Conservation (phyloP, 495 filamentous ascomycete genomes). For the Penicillium pulvis region DNA sequence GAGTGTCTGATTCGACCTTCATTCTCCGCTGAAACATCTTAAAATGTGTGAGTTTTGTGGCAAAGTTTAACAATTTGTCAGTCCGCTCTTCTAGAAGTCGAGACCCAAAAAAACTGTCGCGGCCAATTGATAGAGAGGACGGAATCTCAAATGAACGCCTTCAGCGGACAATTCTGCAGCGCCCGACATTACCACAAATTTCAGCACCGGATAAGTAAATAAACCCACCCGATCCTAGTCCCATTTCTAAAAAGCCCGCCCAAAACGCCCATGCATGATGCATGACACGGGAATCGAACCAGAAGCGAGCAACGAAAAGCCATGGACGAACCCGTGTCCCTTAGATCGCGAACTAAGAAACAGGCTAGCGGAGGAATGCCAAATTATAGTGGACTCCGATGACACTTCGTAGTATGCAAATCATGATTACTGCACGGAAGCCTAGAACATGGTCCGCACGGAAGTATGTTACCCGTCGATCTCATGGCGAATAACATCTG, state of each 20-base stretch:
- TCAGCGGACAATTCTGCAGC: too few relatives aligned
- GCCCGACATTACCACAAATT: not conserved
- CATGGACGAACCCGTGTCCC: not conserved
- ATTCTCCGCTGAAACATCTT: not conserved
- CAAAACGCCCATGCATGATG: slow-evolving; percentile 21
- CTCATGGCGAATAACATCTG: not conserved
- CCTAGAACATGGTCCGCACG: too few relatives aligned
- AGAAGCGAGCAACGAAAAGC: not conserved
- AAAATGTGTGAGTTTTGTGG: not conserved
- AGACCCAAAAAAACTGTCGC: too few relatives aligned
- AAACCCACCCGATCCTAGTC: not conserved
- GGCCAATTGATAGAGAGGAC: too few relatives aligned
- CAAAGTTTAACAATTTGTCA: not conserved
- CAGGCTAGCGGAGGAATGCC: not conserved
- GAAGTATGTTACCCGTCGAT: not conserved
- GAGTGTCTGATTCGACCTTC: not conserved
- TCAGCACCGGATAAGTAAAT: not conserved
- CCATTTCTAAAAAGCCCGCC: not conserved
- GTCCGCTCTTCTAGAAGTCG: not conserved
- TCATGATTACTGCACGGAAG: not conserved
- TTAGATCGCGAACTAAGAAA: not conserved
- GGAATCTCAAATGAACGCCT: not conserved
- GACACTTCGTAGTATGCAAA: not conserved
- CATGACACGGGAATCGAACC: slow-evolving; percentile 10
- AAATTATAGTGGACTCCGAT: not conserved